Conservation (phyloP, 345 rosid genomes). For the Theobroma cacao region DNA sequence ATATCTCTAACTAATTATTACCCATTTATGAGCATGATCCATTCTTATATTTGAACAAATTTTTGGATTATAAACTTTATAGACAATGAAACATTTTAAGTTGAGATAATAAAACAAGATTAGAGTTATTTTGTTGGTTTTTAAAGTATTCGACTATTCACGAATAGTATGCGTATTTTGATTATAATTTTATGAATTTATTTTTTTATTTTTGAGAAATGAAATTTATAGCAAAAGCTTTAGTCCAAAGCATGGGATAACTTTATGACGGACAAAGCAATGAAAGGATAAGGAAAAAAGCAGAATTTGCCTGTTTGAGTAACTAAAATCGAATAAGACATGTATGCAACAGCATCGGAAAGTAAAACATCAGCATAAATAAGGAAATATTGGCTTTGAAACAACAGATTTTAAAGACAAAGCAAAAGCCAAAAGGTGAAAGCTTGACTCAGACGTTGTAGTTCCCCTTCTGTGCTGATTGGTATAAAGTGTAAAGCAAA, state of each 20-base stretch:
- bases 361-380: neutral
- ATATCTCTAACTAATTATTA: neutral
- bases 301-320: neutral
- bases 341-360: neutral
- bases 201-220: neutral
- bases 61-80: too few species aligned
- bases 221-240: neutral
- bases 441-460: neutral
- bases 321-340: neutral
- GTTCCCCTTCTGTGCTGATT: neutral
- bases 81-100: too few species aligned
- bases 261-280: slow-evolving; percentile 1
- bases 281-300: neutral
- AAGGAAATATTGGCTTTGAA: neutral
- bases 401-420: neutral
- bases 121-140: too few species aligned
- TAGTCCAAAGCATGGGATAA: neutral
- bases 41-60: neutral
- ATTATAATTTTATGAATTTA: too few species aligned
- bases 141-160: too few species aligned
- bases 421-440: neutral
- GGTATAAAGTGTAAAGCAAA: neutral
- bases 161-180: too few species aligned
- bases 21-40: neutral
- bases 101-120: too few species aligned